Evolutionary conservation across 1,284 basidiomycete species (phyloP).

Genomic region (Tilletia walkeri): DNA sequence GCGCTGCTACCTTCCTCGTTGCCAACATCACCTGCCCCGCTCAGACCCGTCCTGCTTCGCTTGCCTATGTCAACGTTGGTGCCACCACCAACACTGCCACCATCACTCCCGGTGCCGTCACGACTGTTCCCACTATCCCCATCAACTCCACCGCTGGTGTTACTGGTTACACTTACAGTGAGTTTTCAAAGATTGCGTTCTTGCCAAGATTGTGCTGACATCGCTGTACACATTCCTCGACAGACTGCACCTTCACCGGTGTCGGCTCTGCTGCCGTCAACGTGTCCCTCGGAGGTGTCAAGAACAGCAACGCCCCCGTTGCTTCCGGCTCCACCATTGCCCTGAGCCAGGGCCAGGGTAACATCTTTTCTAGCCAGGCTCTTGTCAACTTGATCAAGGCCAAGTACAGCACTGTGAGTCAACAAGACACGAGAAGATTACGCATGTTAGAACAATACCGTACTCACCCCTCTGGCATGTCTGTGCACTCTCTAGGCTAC

Average conservation of each 20-base stretch:
- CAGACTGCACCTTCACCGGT: slow-evolving; percentile 13
- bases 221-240: too few relatives aligned
- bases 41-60: slow-evolving; percentile 12
- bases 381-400: slow-evolving; percentile 11
- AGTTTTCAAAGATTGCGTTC: too few relatives aligned
- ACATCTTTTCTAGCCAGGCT: slow-evolving; percentile 8
- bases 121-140: slow-evolving; percentile 1
- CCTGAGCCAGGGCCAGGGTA: slow-evolving; percentile 9
- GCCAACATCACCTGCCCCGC: slow-evolving; percentile 16
- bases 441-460: too few relatives aligned
- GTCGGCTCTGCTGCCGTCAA: slow-evolving; percentile 8
- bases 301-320: slow-evolving; percentile 12
- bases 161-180: slow-evolving; percentile 11
- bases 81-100: background rate
- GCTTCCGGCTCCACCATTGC: slow-evolving; percentile 11
- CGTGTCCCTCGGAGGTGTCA: slow-evolving; percentile 9
- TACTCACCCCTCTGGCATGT: background rate
- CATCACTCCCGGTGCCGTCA: background rate
- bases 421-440: background rate
- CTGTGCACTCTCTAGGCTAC: background rate
- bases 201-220: too few relatives aligned
- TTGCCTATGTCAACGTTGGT: slow-evolving; percentile 2
- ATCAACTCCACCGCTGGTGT: slow-evolving; percentile 9
- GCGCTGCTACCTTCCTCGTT: slow-evolving; percentile 5
- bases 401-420: slow-evolving; percentile 2